Evolutionary conservation across 2,329 filamentous ascomycete species (phyloP), one percentile per base, ranked within the genome.

Genomic region (Elsinoe batatas): DNA sequence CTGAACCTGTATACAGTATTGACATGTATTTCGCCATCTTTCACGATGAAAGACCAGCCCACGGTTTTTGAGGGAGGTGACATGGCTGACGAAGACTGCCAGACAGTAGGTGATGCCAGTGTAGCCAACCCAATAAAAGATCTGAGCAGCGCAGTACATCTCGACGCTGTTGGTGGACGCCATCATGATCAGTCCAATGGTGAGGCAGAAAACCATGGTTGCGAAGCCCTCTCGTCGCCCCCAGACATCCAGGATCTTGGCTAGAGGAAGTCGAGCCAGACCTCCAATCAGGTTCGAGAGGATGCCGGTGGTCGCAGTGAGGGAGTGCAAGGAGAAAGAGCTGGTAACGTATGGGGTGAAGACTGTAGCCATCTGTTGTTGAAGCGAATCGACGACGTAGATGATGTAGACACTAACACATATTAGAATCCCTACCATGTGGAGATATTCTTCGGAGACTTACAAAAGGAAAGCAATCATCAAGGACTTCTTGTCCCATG

Each of bases 371-470:
- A 72, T 69, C 49, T 68, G 63, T 30, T 74, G 75, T 36, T 79
- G 76, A 62, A 75, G 72, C 58, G 79, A 76, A 44, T 72, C 71
- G 63, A 75, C 72, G 4, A 78, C 58, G 59, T 73, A 77, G 22
- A 78, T 69, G 53, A 73, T 75, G 53, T 73, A 77, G 22, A 78
- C 67, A 54, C 73, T 75, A 38, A 15, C 7, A 17, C 7, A 8
- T 12, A 8, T 32, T 5, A 40, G 10, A 35, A 30, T 20, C n/a
- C n/a, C 33, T 6, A n/a, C 11, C 5, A 22, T 44, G 15, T 11
- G 15, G 18, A n/a, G 49, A 40, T 4, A 11, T 5, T 37, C 7
- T 11, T 5, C 22, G 22, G 22, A 6, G 7, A 60, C 68, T 60
- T 59, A 74, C 71, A 70, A 63, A 42, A 65, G 61, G 55, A 71